These are phyloP conservation scores for Annulohypoxylon maeteangense DNA, from an alignment of 495 filamentous ascomycete species.

Conservation along the genomic window DNA sequence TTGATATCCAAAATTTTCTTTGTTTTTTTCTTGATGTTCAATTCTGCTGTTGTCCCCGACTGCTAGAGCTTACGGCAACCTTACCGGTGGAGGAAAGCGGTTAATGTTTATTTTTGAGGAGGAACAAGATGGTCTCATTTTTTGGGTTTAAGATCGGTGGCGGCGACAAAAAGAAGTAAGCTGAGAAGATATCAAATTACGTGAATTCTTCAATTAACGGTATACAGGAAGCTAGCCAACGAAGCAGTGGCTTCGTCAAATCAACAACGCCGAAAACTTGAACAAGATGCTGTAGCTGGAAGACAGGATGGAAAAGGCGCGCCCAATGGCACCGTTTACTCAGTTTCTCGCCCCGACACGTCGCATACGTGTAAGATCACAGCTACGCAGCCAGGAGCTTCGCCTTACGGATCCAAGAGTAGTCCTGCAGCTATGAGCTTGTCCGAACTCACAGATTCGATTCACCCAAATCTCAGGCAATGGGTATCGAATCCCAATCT, in stretches of 20 bases:
- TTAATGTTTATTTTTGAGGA: constrained; percentile 16
- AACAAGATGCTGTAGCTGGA: constrained; percentile 48
- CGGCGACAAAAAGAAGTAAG: constrained; percentile 62
- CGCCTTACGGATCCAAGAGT: constrained; percentile 48
- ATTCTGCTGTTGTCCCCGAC: constrained; percentile 10
- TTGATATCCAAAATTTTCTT: constrained; percentile 20
- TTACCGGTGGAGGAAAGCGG: constrained; percentile 28
- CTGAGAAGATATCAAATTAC: constrained; percentile 18
- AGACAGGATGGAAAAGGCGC: constrained; percentile 36
- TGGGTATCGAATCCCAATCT: constrained; percentile 53
- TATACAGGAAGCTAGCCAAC: constrained; percentile 50
- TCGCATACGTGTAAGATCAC: constrained; percentile 44
- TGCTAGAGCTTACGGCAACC: constrained; percentile 16
- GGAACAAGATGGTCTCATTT: constrained; percentile 59
- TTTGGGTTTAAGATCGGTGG: constrained; percentile 61
- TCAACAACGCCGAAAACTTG: constrained; percentile 44
- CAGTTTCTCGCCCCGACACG: constrained; percentile 47
- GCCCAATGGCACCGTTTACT: constrained; percentile 48
- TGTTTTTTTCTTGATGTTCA: constrained; percentile 19
- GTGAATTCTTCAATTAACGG: constrained; percentile 29
- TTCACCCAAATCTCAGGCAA: constrained; percentile 46
- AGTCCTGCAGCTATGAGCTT: constrained; percentile 54
- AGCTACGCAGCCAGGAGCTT: constrained; percentile 26
- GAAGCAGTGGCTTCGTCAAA: constrained; percentile 32
- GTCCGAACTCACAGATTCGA: constrained; percentile 48